Percentiles rank a stretch among this genome's conserved stretches.
Evolutionary conservation across 495 filamentous ascomycete species (phyloP).

Genomic region (Mytilinidion resinicola): DNA sequence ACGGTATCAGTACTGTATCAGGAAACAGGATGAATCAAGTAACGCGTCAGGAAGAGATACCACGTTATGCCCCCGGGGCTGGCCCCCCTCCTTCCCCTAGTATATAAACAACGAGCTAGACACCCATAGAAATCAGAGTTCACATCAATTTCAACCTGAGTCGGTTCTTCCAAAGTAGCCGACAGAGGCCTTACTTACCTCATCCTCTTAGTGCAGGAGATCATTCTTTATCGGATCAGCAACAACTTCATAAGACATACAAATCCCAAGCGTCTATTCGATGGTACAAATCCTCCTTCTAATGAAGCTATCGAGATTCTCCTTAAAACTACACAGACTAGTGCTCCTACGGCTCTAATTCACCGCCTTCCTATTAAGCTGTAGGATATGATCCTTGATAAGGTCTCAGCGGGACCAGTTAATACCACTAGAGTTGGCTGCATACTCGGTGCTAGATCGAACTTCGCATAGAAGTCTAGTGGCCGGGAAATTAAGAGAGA

Average conservation of each 20-base stretch:
- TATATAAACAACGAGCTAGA: too few relatives aligned
- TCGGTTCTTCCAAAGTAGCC: too few relatives aligned
- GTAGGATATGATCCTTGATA: constrained; percentile 23
- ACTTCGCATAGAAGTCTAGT: constrained; percentile 20
- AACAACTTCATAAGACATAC: constrained; percentile 13
- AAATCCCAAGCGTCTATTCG: constrained; percentile 17
- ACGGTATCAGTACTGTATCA: too few relatives aligned
- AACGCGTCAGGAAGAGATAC: too few relatives aligned
- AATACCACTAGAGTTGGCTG: constrained; percentile 22
- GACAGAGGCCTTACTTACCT: constrained; percentile 22
- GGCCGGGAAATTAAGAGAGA: constrained; percentile 21
- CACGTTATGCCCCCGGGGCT: too few relatives aligned
- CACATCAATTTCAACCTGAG: too few relatives aligned
- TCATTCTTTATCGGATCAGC: constrained; percentile 23
- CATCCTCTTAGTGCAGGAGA: constrained; percentile 22
- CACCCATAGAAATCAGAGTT: too few relatives aligned
- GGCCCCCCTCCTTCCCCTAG: too few relatives aligned
- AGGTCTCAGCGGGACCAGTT: constrained; percentile 22
- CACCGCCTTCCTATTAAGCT: constrained; percentile 19
- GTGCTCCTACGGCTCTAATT: constrained; percentile 12
- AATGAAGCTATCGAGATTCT: constrained; percentile 22
- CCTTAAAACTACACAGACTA: constrained; percentile 19
- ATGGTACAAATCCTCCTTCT: constrained; percentile 21
- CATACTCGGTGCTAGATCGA: constrained; percentile 14
- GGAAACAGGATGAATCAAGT: too few relatives aligned